Evolutionary conservation across 1,284 basidiomycete genomes (phyloP), one percentile per base, ranked within the genome.

Genomic region (Apiotrichum akiyoshidainum): DNA sequence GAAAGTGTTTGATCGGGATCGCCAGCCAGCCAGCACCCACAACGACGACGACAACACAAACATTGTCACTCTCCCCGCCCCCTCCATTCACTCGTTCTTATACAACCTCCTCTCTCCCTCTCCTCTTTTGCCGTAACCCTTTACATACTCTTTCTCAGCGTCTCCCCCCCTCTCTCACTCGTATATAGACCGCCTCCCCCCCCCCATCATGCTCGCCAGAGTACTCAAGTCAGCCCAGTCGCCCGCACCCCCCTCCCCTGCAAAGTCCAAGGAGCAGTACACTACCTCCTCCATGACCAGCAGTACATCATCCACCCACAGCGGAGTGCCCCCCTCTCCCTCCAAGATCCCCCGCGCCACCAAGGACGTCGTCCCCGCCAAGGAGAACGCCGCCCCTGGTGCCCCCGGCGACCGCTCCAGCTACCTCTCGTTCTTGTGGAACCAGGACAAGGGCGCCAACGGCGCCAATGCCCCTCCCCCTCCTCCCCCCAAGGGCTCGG

Each of bases 401-500:
- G 37, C 26, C 7, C 33, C 52, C 2, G 44, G 54, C 39, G 73
- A 75, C 50, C 57, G 72, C 42, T 68, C 71, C 8, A 73, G 67
- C 67, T 76, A 76, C 59, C 66, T 76, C 53, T 74, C 73, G 11
- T 75, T 75, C 69, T 62, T 75, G 12, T 74, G 71, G 57, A 56
- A 65, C 12, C 65, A 70, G 60, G 64, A 71, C 52, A 48, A 60
- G 33, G 69, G 26, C 40, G 31, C 17, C 21, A 14, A 6, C 48
- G 14, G 9, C 40, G 26, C 22, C 55, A 33, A 53, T 10, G 68
- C 67, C 19, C 65, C 65, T 13, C 65, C 69, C 3, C 67, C 67
- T 13, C 66, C 68, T 11, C 68, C 66, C 22, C 64, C 35, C 48
- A 50, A 41, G 39, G 14, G 19, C n/a, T 6, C 19, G 12, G 10